Evolutionary conservation across 1,139 yeast species (phyloP), one percentile per base, ranked within the genome.

Genomic region (Yamadazyma membranifaciens): DNA sequence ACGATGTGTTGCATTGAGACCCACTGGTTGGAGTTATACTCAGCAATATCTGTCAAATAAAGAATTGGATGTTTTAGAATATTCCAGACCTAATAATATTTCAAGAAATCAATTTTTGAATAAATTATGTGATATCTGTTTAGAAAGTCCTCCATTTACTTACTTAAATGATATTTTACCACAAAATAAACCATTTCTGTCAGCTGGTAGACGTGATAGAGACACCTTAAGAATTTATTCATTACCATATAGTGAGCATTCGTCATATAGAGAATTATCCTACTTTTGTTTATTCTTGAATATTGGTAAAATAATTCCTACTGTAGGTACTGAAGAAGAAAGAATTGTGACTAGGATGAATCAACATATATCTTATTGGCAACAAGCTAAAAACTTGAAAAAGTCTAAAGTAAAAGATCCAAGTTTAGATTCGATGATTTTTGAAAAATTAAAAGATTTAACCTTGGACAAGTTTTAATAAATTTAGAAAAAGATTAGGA

Each of bases 161-260:
- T 65, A 52, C 45, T 38, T 43, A 26, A 54, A 55, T 4, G 59
- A 70, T 46, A 57, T 72, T n/a, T 46, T 69, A 20, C 59, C 65
- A 2, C 75, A 70, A 44, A 54, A 57, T 15, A 63, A 45, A 10
- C 40, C 34, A 38, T 25, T 31, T 7, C 52, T 45, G 24, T 48
- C 47, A 12, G 55, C 55, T 26, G 56, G 51, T 17, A 56, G 55
- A 29, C 57, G 56, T 3, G 69, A 66, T 36, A 50, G 49, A 29
- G 55, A 50, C 37, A 41, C 60, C 6, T 49, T 65, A 20, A 61
- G 82, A 39, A 65, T 81, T 1, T 81, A 81, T 52, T 64, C 79
- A 28, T 74, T 91, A 0, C 98, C 98, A 0, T 92, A 92, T 55
- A 84, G 95, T 53, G 98, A 92, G 57, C 98, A 92, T 63, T 88